Base-by-base conservation (phyloP, 257 asterid species). In the Plantago major region DNA sequence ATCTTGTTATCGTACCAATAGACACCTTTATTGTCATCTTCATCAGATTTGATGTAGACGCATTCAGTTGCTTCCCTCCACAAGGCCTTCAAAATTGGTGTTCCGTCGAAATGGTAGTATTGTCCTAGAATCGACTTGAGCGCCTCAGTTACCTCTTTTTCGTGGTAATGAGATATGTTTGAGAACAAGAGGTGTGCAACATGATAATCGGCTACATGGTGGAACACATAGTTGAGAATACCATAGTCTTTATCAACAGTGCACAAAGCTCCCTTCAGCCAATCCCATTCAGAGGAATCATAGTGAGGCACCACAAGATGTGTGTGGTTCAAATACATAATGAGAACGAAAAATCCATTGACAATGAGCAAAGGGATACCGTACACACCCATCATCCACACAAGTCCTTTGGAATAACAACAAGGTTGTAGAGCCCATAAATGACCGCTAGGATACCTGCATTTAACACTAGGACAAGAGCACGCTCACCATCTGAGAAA, bases 51-150 rank as follows among this genome's bases (percentile, higher is more conserved):
- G 3, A 59, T 59, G 37, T 42, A 18, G 12, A 59, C 49, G 42
- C 64, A 58, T 17, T 58, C 64, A 8, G 7, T 58, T 17, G 64
- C 64, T 18, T 58, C 64, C 11, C 64, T 58, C 64, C 64, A 58
- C 64, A 58, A 10, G 7, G 64, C 64, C 64, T 58, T 58, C 33
- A 58, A 17, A 42, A 58, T 58, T 1, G 64, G 64, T 0, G 64
- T 58, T 13, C 26, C 48, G 15, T 58, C 64, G 11, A 3, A 58
- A 40, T 58, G 64, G 42, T 58, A 58, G 64, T 58, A 58, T 30
- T 58, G 17, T 10, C 64, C 64, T 40, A 58, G 12, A 42, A 58
- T 43, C 11, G 64, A 51, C 18, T 58, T 58, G 38, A 58, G 42
- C 4, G 64, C 64, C 16, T 58, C 18, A 38, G 64, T 58, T 7